Percentiles rank a stretch among this genome's conserved stretches.
Evolutionary conservation across 1,284 basidiomycete species (phyloP).

Genomic region (Porphyrellus sp.): DNA sequence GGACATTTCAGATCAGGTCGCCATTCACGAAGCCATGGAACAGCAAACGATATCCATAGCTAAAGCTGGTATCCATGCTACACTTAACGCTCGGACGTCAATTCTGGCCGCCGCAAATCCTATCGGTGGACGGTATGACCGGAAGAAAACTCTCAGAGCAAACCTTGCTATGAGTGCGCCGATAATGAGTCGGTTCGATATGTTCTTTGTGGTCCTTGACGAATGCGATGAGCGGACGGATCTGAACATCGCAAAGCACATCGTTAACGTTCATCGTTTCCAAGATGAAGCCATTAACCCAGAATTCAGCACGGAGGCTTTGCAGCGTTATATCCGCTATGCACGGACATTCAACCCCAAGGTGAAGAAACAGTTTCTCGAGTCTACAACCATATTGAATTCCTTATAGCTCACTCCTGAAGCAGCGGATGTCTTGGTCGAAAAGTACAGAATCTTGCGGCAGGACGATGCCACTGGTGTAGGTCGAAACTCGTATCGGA

Average conservation of each 20-base stretch:
- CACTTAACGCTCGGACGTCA: slow-evolving; percentile 95
- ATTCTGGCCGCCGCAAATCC: slow-evolving; percentile 99
- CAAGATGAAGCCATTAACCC: slow-evolving; percentile 93
- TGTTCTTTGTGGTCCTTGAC: slow-evolving; percentile 98
- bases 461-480: slow-evolving; percentile 90
- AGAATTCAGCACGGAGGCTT: slow-evolving; percentile 94
- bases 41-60: slow-evolving; percentile 99
- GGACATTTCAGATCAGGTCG: slow-evolving; percentile 98
- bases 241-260: slow-evolving; percentile 92
- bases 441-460: slow-evolving; percentile 91
- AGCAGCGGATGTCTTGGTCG: slow-evolving; percentile 90
- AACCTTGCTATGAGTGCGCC: slow-evolving; percentile 99
- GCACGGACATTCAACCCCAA: slow-evolving; percentile 96
- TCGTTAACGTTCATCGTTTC: slow-evolving; percentile 96
- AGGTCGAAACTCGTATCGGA: slow-evolving; percentile 90
- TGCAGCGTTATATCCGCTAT: slow-evolving; percentile 96
- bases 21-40: slow-evolving; percentile 99
- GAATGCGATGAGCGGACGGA: slow-evolving; percentile 95
- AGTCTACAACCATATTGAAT: slow-evolving; percentile 5
- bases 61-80: slow-evolving; percentile 98
- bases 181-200: slow-evolving; percentile 98
- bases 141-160: slow-evolving; percentile 89
- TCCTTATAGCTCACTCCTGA: slow-evolving; percentile 77
- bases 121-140: slow-evolving; percentile 93
- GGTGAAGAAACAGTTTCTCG: slow-evolving; percentile 40